A percentile compares a stretch with the other conserved stretches of the same genome.
Conservation (phyloP, 2,329 filamentous ascomycete genomes). For the Chrysosporium keratinophilum region DNA sequence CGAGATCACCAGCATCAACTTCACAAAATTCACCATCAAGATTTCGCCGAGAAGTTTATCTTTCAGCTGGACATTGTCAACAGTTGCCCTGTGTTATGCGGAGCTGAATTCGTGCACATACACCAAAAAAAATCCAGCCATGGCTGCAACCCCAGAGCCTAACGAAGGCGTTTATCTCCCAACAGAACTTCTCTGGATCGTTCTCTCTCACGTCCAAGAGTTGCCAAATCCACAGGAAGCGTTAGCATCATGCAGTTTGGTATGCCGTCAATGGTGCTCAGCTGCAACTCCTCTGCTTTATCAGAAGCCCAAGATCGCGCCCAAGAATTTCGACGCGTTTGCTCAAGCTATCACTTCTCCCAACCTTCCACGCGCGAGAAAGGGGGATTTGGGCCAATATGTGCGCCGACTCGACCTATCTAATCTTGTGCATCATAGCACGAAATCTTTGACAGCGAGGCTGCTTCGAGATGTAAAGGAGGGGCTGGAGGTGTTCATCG, state of each 20-base stretch:
- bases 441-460: slow-evolving; percentile 47
- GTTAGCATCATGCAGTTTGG: slow-evolving; percentile 43
- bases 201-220: slow-evolving; percentile 37
- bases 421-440: slow-evolving; percentile 49
- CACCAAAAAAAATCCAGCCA: not conserved
- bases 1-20: too few relatives aligned
- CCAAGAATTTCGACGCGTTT: slow-evolving; percentile 46
- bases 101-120: not conserved
- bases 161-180: slow-evolving; percentile 35
- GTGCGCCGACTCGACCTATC: slow-evolving; percentile 46
- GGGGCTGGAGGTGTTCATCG: slow-evolving; percentile 45
- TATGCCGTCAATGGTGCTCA: slow-evolving; percentile 49
- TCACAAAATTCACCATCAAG: too few relatives aligned
- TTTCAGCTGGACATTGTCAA: too few relatives aligned
- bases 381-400: slow-evolving; percentile 40
- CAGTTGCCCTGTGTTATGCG: too few relatives aligned
- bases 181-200: slow-evolving; percentile 44
- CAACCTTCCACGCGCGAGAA: slow-evolving; percentile 37
- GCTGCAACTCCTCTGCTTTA: slow-evolving; percentile 45
- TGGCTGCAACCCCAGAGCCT: not conserved
- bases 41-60: too few relatives aligned
- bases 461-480: slow-evolving; percentile 46
- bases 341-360: slow-evolving; percentile 46
- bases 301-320: slow-evolving; percentile 41
- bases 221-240: slow-evolving; percentile 31